These are phyloP conservation scores for Aspergillus mulundensis DNA, from an alignment of 495 filamentous ascomycete species.

Conservation along the genomic window DNA sequence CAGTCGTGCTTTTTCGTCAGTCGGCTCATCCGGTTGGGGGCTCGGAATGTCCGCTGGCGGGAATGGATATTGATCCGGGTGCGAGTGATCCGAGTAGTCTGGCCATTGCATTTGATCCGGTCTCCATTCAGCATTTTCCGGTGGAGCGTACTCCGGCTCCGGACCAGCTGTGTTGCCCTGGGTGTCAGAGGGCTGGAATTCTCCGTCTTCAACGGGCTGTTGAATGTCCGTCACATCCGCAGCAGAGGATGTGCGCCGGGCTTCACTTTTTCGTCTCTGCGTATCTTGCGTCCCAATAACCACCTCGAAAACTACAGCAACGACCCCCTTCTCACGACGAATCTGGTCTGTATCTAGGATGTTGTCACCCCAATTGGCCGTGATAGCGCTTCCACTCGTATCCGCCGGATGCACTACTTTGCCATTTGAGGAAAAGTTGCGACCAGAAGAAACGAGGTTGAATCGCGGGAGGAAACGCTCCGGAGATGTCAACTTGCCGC, in stretches of 20 bases:
- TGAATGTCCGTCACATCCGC: conserved; percentile 21
- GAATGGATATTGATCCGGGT: conserved; percentile 24
- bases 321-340: conserved; percentile 80
- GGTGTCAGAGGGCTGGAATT: conserved; percentile 27
- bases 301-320: conserved; percentile 77
- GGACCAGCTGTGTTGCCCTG: conserved; percentile 21
- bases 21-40: conserved; percentile 52
- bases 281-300: conserved; percentile 86
- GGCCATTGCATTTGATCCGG: conserved; percentile 28
- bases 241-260: conserved; percentile 25
- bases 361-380: conserved; percentile 60
- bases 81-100: conserved; percentile 26
- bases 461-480: conserved; percentile 59
- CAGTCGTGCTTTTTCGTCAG: conserved; percentile 66
- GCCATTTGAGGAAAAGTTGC: conserved; percentile 44
- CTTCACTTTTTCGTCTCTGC: conserved; percentile 50
- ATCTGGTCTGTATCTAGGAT: conserved; percentile 89
- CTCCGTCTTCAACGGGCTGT: conserved; percentile 21
- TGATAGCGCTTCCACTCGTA: conserved; percentile 31
- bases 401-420: conserved; percentile 44
- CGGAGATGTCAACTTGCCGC: conserved; percentile 72
- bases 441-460: conserved; percentile 48
- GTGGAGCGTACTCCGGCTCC: conserved; percentile 27
- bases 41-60: conserved; percentile 41
- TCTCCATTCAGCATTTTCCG: conserved; percentile 36